Conservation (phyloP, 441 rosid genomes). For the Cnidoscolus chayamansa region DNA sequence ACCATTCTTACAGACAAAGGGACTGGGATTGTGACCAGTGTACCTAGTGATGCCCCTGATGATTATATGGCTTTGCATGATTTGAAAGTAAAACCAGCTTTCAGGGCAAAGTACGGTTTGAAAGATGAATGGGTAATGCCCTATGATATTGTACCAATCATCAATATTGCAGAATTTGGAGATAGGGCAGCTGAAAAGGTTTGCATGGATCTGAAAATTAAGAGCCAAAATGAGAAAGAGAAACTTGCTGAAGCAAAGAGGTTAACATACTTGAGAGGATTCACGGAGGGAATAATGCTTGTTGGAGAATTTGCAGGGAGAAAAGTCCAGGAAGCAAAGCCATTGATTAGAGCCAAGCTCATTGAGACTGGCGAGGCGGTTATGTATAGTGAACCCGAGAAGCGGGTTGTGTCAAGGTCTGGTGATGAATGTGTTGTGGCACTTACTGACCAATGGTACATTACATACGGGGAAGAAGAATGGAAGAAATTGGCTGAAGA, state of each 20-base stretch:
- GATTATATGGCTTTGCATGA: slow-evolving; percentile 84
- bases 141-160: slow-evolving; percentile 68
- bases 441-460: slow-evolving; percentile 96
- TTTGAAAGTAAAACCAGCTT: slow-evolving; percentile 70
- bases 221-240: slow-evolving; percentile 87
- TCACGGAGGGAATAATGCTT: slow-evolving; percentile 75
- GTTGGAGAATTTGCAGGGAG: slow-evolving; percentile 72
- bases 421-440: slow-evolving; percentile 99
- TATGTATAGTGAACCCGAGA: slow-evolving; percentile 90
- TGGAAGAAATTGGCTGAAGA: slow-evolving; percentile 78
- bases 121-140: slow-evolving; percentile 90
- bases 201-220: slow-evolving; percentile 72
- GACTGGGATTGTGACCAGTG: slow-evolving; percentile 90
- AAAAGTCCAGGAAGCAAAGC: slow-evolving; percentile 80
- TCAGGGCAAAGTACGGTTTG: slow-evolving; percentile 69
- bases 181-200: slow-evolving; percentile 87
- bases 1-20: slow-evolving; percentile 88
- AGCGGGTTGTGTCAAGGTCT: slow-evolving; percentile 85
- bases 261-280: slow-evolving; percentile 80
- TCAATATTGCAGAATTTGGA: slow-evolving; percentile 78
- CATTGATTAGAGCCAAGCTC: slow-evolving; percentile 61
- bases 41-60: slow-evolving; percentile 96
- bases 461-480: slow-evolving; percentile 81
- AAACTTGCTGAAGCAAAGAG: slow-evolving; percentile 88
- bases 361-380: slow-evolving; percentile 72